Evolutionary conservation across 352 stramenopile genomes (phyloP).

Genomic region (Pythium insidiosum): DNA sequence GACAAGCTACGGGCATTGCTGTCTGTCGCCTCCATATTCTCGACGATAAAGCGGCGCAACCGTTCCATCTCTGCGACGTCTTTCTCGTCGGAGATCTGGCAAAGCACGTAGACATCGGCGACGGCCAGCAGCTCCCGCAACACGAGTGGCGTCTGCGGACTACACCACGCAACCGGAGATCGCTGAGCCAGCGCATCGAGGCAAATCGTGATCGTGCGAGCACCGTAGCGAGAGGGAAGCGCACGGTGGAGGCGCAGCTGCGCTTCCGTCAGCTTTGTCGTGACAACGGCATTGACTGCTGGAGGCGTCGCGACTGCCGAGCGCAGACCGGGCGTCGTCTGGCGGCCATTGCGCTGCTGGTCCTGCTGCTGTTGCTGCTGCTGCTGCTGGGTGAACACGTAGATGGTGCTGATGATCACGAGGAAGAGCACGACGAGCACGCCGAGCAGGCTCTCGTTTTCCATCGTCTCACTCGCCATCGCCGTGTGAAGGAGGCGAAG

Average conservation of each 20-base stretch:
- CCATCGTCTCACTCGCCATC: conserved; percentile 31
- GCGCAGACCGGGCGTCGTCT: neutral
- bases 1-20: conserved; percentile 26
- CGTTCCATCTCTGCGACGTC: conserved; percentile 23
- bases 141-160: conserved; percentile 30
- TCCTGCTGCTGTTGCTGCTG: conserved; percentile 14
- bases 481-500: too few species aligned
- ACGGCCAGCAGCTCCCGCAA: conserved; percentile 52
- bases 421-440: conserved; percentile 65
- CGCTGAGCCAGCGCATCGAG: conserved; percentile 32
- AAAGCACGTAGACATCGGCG: conserved; percentile 65
- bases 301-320: conserved; percentile 4
- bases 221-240: conserved; percentile 53
- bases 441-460: conserved; percentile 63
- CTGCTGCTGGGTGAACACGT: conserved; percentile 65
- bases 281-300: conserved; percentile 24
- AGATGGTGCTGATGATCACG: conserved; percentile 62
- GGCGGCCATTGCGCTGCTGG: neutral
- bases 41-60: conserved; percentile 35
- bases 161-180: conserved; percentile 31
- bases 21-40: conserved; percentile 15
- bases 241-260: conserved; percentile 49
- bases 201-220: conserved; percentile 62
- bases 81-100: conserved; percentile 20
- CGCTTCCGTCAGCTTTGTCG: conserved; percentile 28